Conservation (phyloP, 176 grass and related monocot genomes). For the Oryza glaberrima region DNA sequence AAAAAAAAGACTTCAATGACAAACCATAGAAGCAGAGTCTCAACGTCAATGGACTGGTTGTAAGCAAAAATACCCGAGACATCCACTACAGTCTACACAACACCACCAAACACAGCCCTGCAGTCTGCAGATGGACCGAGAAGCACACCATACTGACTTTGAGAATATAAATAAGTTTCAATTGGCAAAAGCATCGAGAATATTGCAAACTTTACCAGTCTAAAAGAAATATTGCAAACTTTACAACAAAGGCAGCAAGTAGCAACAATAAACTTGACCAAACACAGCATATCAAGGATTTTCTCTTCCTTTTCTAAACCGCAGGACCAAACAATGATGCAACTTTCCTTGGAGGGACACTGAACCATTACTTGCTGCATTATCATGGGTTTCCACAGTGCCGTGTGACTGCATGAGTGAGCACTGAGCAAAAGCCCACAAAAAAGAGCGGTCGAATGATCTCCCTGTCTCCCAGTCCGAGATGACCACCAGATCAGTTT, state of each 20-base stretch:
- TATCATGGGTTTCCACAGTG: background rate
- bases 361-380: background rate
- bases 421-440: slow-evolving; percentile 34
- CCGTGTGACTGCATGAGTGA: background rate
- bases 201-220: background rate
- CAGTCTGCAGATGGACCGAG: background rate
- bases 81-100: background rate
- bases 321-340: background rate
- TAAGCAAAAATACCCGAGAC: background rate
- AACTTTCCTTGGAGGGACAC: background rate
- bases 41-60: background rate
- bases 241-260: background rate
- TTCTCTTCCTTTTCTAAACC: background rate
- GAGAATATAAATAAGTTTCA: background rate
- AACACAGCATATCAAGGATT: background rate
- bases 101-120: background rate
- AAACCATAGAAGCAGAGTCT: background rate
- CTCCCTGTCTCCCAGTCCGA: background rate
- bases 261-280: background rate
- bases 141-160: background rate
- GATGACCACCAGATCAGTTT: background rate
- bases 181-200: background rate
- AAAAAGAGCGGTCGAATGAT: background rate
- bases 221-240: no score
- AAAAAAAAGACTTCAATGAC: background rate